These are phyloP conservation scores for Ploettnerulaceae sp. DNA, from an alignment of 2,329 filamentous ascomycete genomes.

Conservation along the genomic window DNA sequence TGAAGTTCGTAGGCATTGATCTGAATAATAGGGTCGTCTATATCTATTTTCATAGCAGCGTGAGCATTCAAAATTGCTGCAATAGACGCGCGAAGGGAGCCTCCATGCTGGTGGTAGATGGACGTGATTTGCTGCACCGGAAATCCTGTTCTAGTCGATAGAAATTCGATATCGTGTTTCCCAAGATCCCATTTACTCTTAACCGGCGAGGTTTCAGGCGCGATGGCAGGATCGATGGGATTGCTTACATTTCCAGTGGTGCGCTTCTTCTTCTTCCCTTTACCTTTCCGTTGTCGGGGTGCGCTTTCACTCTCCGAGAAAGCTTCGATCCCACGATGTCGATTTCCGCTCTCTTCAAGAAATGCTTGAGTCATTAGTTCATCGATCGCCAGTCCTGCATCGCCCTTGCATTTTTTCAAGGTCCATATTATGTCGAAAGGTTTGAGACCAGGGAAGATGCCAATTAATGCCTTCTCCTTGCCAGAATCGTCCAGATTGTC, in stretches of 20 bases:
- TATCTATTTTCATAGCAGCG: constrained; percentile 34
- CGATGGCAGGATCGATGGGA: not conserved
- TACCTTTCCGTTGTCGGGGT: constrained; percentile 34
- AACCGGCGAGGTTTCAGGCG: constrained; percentile 1
- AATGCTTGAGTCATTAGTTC: constrained; percentile 75
- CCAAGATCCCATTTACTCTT: constrained; percentile 55
- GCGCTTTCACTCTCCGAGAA: constrained; percentile 57
- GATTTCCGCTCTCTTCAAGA: constrained; percentile 61
- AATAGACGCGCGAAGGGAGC: constrained; percentile 52
- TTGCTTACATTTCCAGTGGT: constrained; percentile 29
- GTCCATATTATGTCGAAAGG: constrained; percentile 60
- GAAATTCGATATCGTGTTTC: constrained; percentile 55
- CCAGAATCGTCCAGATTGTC: constrained; percentile 49
- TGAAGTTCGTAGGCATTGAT: constrained; percentile 49
- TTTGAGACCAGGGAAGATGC: constrained; percentile 69
- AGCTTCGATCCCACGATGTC: constrained; percentile 73
- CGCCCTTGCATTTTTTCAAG: constrained; percentile 61
- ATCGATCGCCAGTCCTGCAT: constrained; percentile 68
- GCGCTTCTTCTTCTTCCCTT: constrained; percentile 36
- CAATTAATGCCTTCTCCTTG: constrained; percentile 58
- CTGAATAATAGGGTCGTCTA: constrained; percentile 41
- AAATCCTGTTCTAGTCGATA: constrained; percentile 46
- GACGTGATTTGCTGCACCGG: constrained; percentile 48
- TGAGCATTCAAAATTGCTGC: constrained; percentile 40
- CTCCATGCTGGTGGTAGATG: constrained; percentile 55